A percentile compares a stretch with the other conserved stretches of the same genome.
These are phyloP conservation scores for Plasmopara muralis DNA, from an alignment of 352 stramenopile species.

Conservation along the genomic window DNA sequence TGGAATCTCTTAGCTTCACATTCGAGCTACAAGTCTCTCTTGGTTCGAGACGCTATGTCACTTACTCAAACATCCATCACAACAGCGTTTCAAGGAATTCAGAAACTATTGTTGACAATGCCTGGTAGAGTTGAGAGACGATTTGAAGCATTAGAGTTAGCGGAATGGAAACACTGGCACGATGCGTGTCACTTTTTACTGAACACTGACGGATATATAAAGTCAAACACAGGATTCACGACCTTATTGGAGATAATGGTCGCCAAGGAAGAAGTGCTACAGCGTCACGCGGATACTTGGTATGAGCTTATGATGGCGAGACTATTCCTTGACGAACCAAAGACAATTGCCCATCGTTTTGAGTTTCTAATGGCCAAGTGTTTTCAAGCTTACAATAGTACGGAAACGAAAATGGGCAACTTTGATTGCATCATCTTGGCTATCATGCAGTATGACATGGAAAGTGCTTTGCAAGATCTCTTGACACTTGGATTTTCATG, in stretches of 20 bases:
- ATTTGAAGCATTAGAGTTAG: slow-evolving; percentile 11
- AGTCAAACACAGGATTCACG: slow-evolving; percentile 36
- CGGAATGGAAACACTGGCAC: slow-evolving; percentile 58
- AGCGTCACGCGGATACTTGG: slow-evolving; percentile 41
- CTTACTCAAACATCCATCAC: slow-evolving; percentile 37
- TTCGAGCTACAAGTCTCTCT: slow-evolving; percentile 47
- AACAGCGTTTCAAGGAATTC: slow-evolving; percentile 45
- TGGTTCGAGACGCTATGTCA: slow-evolving; percentile 35
- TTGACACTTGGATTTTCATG: slow-evolving; percentile 59
- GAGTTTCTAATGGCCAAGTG: slow-evolving; percentile 78
- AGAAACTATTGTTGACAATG: slow-evolving; percentile 67
- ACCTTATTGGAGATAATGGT: slow-evolving; percentile 53
- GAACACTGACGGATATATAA: slow-evolving; percentile 46
- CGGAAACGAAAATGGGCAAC: slow-evolving; percentile 49
- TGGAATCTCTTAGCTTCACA: slow-evolving; percentile 58
- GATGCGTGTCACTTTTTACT: slow-evolving; percentile 54
- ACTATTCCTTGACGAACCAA: slow-evolving; percentile 68
- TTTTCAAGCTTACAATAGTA: slow-evolving; percentile 40
- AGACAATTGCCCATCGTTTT: slow-evolving; percentile 62
- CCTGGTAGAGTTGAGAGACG: slow-evolving; percentile 24
- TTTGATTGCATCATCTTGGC: slow-evolving; percentile 79
- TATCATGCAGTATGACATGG: slow-evolving; percentile 71
- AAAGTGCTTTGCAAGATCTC: slow-evolving; percentile 60
- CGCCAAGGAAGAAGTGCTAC: slow-evolving; percentile 41
- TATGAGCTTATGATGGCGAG: slow-evolving; percentile 79